phyloP scores from a whole-genome alignment of 2,329 filamentous ascomycete genomes.

The Aspergillus puulaauensis region DNA sequence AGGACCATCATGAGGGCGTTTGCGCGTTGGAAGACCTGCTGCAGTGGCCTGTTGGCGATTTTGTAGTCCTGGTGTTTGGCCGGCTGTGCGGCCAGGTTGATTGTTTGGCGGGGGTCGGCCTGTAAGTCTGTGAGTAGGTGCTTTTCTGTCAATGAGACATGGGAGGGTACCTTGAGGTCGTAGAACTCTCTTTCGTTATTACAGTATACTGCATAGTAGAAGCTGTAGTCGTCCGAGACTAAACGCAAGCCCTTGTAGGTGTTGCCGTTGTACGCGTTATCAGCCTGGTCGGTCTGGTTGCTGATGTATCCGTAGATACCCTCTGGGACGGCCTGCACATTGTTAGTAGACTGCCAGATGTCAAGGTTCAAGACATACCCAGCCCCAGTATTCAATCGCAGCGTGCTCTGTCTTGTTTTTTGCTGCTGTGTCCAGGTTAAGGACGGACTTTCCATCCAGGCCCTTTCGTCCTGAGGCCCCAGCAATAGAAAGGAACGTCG shows the following conservation, averaged over 20 bases:
- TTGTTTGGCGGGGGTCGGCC: constrained; percentile 9
- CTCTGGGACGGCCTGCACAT: constrained; percentile 24
- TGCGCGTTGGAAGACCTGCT: constrained; percentile 25
- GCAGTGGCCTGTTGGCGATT: constrained; percentile 1
- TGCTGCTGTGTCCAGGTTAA: constrained; percentile 24
- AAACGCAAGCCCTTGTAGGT: constrained; percentile 64
- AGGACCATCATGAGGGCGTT: constrained; percentile 39
- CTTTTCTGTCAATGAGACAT: background rate
- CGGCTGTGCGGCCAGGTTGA: constrained; percentile 3
- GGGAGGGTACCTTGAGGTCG: constrained; percentile 52
- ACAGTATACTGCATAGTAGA: constrained; percentile 70
- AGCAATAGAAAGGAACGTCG: constrained; percentile 54
- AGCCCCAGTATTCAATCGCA: constrained; percentile 59
- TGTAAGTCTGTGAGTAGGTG: background rate
- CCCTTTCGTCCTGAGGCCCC: constrained; percentile 38
- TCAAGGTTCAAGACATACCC: background rate
- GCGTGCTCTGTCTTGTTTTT: constrained; percentile 48
- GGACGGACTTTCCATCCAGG: constrained; percentile 59
- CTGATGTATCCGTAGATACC: constrained; percentile 28
- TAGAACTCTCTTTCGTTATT: constrained; percentile 67
- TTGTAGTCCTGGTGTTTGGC: background rate
- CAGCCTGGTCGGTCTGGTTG: constrained; percentile 15
- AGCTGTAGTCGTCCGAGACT: constrained; percentile 54
- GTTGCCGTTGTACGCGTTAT: constrained; percentile 40
- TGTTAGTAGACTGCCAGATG: background rate